Evolutionary conservation across 768 basidiomycete species (phyloP).

Genomic region (Tricholoma sp.): DNA sequence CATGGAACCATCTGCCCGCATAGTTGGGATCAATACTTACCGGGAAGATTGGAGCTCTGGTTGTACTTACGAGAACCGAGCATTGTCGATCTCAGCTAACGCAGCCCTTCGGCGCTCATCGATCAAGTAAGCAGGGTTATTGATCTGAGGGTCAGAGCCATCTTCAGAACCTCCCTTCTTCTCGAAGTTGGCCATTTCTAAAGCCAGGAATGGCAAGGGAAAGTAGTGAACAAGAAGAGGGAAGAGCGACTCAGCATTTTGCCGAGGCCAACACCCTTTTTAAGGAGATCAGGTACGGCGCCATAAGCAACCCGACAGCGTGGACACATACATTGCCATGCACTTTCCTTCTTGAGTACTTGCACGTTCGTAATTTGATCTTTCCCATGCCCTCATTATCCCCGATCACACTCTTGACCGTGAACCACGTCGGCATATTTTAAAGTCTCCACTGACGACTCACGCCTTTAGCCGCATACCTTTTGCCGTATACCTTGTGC

Average conservation of each 20-base stretch:
- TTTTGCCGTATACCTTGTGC: too few species aligned
- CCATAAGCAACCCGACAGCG: neutral
- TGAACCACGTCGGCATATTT: too few species aligned
- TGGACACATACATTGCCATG: constrained; percentile 1
- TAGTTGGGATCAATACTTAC: neutral
- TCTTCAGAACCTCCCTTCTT: constrained; percentile 31
- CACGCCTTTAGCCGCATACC: too few species aligned
- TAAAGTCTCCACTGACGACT: too few species aligned
- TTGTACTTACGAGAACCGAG: constrained; percentile 65
- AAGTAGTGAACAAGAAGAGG: neutral
- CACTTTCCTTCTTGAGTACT: constrained; percentile 5
- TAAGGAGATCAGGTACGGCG: neutral
- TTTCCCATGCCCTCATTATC: neutral
- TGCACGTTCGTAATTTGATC: constrained; percentile 27
- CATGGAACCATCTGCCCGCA: constrained; percentile 70
- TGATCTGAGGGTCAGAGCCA: constrained; percentile 18
- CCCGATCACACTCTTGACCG: too few species aligned
- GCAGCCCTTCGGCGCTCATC: constrained; percentile 76
- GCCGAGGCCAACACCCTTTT: neutral
- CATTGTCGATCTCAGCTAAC: constrained; percentile 82
- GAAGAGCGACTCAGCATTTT: neutral
- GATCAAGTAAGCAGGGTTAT: constrained; percentile 37
- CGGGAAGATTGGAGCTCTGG: neutral
- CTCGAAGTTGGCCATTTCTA: constrained; percentile 28
- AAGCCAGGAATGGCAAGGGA: neutral